These are phyloP conservation scores for Helotiales sp. DNA, from an alignment of 2,329 filamentous ascomycete species.

Conservation along the genomic window DNA sequence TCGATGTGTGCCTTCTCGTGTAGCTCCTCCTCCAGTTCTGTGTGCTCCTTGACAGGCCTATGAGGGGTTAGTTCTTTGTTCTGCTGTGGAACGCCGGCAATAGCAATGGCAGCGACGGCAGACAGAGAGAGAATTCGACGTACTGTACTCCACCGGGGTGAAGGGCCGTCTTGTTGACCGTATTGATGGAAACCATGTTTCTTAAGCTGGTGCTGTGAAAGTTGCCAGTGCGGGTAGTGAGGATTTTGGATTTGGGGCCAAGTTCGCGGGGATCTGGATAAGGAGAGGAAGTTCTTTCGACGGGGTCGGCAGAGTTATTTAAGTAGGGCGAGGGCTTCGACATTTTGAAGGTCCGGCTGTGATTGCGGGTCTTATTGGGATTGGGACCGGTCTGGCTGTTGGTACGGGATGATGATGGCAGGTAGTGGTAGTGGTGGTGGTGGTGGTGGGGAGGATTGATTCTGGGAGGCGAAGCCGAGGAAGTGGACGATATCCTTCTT, in stretches of 20 bases:
- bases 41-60: conserved; percentile 86
- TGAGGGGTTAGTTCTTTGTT: conserved; percentile 20
- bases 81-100: neutral
- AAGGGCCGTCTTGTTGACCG: conserved; percentile 40
- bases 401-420: conserved; percentile 13
- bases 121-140: conserved; percentile 16
- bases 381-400: conserved; percentile 6
- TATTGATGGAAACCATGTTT: conserved; percentile 40
- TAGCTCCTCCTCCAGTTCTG: conserved; percentile 95
- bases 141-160: conserved; percentile 43
- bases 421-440: conserved; percentile 12
- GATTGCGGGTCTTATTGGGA: conserved; percentile 18
- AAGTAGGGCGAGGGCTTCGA: conserved; percentile 29
- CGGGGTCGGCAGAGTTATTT: conserved; percentile 37
- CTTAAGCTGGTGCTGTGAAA: conserved; percentile 39
- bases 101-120: neutral
- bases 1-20: conserved; percentile 98
- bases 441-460: conserved; percentile 11
- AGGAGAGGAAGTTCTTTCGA: conserved; percentile 39
- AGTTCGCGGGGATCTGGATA: conserved; percentile 39
- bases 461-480: conserved; percentile 10
- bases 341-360: conserved; percentile 30
- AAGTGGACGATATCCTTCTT: conserved; percentile 15
- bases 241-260: conserved; percentile 37
- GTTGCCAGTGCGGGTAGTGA: conserved; percentile 34